Conservation (phyloP, 306 rosid genomes). For the Prunus davidiana region DNA sequence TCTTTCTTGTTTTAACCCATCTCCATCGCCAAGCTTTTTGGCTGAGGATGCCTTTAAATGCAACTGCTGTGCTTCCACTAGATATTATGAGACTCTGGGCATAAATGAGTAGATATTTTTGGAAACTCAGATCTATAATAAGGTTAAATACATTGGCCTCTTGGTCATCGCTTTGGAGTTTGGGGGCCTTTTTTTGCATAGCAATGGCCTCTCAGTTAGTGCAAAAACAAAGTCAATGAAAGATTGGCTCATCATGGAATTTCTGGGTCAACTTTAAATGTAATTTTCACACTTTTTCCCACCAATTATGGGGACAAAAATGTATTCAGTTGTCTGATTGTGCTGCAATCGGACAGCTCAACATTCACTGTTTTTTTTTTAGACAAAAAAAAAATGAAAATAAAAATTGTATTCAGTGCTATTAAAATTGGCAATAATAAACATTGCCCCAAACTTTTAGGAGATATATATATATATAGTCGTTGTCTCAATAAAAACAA, state of each 20-base stretch:
- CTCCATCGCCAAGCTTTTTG: too few relatives aligned
- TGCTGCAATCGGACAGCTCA: neutral
- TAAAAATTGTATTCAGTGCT: neutral
- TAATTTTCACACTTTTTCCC: constrained; percentile 4
- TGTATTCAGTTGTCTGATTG: neutral
- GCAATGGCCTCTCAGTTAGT: neutral
- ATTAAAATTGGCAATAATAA: neutral
- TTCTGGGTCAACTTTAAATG: neutral
- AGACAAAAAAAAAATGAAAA: too few relatives aligned
- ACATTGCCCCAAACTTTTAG: neutral
- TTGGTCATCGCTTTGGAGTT: neutral
- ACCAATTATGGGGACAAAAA: neutral
- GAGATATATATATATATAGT: neutral
- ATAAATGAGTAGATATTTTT: neutral
- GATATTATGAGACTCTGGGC: neutral
- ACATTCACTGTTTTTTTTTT: neutral
- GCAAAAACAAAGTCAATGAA: neutral
- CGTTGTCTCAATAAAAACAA: neutral
- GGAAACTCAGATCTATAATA: neutral
- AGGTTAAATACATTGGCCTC: neutral
- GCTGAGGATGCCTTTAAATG: too few relatives aligned
- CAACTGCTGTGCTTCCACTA: neutral
- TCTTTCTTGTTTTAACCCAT: too few relatives aligned
- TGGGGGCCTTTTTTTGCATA: neutral
- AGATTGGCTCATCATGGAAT: neutral